Percentiles rank a stretch among this genome's conserved stretches.
These are phyloP conservation scores for Aspergillus brunneoviolaceus DNA, from an alignment of 2,329 filamentous ascomycete genomes.

Conservation along the genomic window DNA sequence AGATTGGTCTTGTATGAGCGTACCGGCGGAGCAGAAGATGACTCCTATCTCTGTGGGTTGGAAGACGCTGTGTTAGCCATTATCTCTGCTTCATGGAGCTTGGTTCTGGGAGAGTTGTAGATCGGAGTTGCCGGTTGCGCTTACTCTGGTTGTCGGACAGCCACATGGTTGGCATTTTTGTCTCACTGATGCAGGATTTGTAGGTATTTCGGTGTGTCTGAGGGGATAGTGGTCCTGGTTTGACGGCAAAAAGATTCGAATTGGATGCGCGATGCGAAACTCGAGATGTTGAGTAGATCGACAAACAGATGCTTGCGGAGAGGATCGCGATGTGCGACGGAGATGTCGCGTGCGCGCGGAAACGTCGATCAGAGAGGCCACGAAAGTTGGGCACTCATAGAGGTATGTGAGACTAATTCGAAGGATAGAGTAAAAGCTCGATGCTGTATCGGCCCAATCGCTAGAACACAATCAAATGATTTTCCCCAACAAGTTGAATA, in stretches of 20 bases:
- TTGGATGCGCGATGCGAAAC: background rate
- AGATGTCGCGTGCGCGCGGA: background rate
- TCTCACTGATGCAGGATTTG: background rate
- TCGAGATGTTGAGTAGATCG: background rate
- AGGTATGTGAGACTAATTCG: background rate
- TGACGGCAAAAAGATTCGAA: background rate
- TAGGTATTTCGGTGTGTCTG: background rate
- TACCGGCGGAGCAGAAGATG: slow-evolving; percentile 96
- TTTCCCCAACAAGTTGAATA: slow-evolving; percentile 3
- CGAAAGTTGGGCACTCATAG: background rate
- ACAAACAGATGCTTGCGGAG: background rate
- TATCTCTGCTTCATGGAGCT: background rate
- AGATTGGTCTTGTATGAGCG: slow-evolving; percentile 42
- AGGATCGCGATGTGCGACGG: background rate
- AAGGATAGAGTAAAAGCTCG: background rate
- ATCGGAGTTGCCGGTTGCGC: slow-evolving; percentile 29
- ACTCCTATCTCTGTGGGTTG: slow-evolving; percentile 80
- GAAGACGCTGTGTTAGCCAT: slow-evolving; percentile 20
- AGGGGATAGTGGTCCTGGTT: background rate
- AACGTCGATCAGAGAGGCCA: background rate
- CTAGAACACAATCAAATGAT: background rate
- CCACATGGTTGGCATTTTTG: slow-evolving; percentile 86
- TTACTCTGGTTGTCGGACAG: slow-evolving; percentile 91
- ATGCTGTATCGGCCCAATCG: background rate
- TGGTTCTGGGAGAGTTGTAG: background rate